Evolutionary conservation across 345 rosid species (phyloP), one percentile per base, ranked within the genome.

Genomic region (Anastatica hierochuntica): DNA sequence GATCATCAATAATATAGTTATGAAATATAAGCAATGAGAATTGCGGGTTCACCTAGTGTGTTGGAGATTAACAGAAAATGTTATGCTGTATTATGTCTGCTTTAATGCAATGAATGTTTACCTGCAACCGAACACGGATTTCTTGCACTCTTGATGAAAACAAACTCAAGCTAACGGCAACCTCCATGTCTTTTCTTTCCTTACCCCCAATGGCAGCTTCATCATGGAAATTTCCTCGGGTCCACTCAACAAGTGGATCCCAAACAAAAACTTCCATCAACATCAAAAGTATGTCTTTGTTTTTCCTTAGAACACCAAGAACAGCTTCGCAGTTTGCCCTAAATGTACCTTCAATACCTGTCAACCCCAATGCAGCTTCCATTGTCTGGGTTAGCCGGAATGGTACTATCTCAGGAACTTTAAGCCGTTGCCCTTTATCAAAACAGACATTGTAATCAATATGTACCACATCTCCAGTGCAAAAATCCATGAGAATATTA

Each of bases 231-330:
- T 89, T 90, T 51, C 82, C 97, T 51, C 95, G 76, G 39, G 95
- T 89, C 97, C 97, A 89, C 77, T 89, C 97, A 57, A 89, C 78
- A 51, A 89, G 87, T 55, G 97, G 97, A 73, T 88, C 95, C 95
- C 95, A 88, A 52, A 85, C 80, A 72, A 88, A 88, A 34, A 85
- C 97, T 72, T 88, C 95, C 52, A 88, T 76, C 54, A 88, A 67
- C 97, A 88, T 80, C 72, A 88, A 66, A 44, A 88, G 64, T 54
- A 79, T 54, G 68, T 88, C 95, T 71, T 82, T 88, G 74, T 82
- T 85, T 63, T 85, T 74, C 81, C 90, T 82, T 56, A 88, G 60
- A 63, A 82, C 78, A 63, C 77, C 72, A 49, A 88, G 42, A 58
- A 82, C 87, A 40, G 95, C 90, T 79, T 85, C 97, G 64, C 95